Base-by-base conservation (phyloP, 805 yeast genomes). In the Zygosaccharomyces bailii region DNA sequence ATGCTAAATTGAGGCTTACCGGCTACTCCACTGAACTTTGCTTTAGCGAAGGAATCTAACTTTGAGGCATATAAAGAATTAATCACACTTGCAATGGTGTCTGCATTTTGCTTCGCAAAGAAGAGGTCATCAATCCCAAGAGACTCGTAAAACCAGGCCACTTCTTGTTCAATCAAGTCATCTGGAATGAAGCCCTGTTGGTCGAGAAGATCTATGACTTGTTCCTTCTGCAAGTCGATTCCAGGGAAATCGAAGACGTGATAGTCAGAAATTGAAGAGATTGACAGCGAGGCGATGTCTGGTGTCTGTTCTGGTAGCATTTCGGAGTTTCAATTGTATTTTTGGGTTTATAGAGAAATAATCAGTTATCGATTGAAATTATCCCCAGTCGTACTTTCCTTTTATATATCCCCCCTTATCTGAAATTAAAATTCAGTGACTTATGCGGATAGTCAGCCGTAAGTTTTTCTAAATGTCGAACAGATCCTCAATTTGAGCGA, bases 51-150 rank as follows among this genome's bases (percentile, higher is more conserved):
- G 5, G 96, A 95, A 55, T 91, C 93, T 43, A 93, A 77, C 64
- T 93, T 93, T 45, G 97, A 90, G 25, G 96, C 86, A 67, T 91
- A 91, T 43, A 91, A 73, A 7, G 96, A 85, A 59, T 85, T 85
- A 55, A 91, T 86, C 60, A 90, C 89, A 43, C 83, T 77, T 13
- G 86, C 90, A 53, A 91, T 85, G 49, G 83, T 86, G 42, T 76
- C 79, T 10, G 90, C 84, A 4, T 86, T 71, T 61, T 91, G 96
- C 51, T 84, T 79, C 34, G 93, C 93, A 63, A 91, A 90, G 67
- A 86, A 91, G 23, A 87, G 83, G 60, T 89, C 96, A 61, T 90
- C 96, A 48, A 91, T 88, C 20, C 96, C 96, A 53, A 91, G 74
- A 32, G 78, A 68, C 46, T 84, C 79, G 70, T 93, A 93, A 64